These are phyloP conservation scores for Coprinellus micaceus DNA, from an alignment of 768 basidiomycete species.

Conservation along the genomic window DNA sequence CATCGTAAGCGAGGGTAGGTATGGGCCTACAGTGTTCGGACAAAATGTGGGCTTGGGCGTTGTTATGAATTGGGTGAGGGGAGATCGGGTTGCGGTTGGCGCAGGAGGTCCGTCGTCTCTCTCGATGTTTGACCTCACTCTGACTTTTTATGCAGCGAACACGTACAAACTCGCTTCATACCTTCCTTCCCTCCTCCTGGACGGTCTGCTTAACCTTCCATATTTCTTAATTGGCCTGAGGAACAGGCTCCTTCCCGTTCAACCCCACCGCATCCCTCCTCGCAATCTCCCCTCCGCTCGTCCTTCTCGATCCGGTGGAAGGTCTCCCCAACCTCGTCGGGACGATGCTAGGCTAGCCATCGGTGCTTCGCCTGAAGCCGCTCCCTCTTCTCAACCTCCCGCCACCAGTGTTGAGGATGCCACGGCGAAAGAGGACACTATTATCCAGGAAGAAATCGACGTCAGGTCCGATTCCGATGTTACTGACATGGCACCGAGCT, in stretches of 20 bases:
- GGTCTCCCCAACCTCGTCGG: background rate
- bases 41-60: conserved; percentile 45
- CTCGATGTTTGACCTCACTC: conserved; percentile 8
- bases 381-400: background rate
- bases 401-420: background rate
- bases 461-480: conserved; percentile 59
- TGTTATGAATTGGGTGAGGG: conserved; percentile 54
- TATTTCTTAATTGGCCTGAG: conserved; percentile 59
- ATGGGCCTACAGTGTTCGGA: conserved; percentile 38
- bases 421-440: background rate
- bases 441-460: conserved; percentile 33
- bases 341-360: conserved; percentile 1
- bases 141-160: conserved; percentile 40
- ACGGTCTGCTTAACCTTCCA: conserved; percentile 63
- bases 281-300: conserved; percentile 23
- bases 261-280: conserved; percentile 40
- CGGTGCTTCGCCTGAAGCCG: conserved; percentile 1
- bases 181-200: conserved; percentile 63
- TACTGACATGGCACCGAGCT: conserved; percentile 43
- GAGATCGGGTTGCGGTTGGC: conserved; percentile 69
- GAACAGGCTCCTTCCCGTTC: conserved; percentile 53
- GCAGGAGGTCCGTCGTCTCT: conserved; percentile 58
- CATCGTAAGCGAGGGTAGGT: conserved; percentile 55
- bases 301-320: background rate
- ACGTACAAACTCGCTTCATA: conserved; percentile 70